Evolutionary conservation across 345 rosid species (phyloP), one percentile per base, ranked within the genome.

Genomic region (Gossypium herbaceum): DNA sequence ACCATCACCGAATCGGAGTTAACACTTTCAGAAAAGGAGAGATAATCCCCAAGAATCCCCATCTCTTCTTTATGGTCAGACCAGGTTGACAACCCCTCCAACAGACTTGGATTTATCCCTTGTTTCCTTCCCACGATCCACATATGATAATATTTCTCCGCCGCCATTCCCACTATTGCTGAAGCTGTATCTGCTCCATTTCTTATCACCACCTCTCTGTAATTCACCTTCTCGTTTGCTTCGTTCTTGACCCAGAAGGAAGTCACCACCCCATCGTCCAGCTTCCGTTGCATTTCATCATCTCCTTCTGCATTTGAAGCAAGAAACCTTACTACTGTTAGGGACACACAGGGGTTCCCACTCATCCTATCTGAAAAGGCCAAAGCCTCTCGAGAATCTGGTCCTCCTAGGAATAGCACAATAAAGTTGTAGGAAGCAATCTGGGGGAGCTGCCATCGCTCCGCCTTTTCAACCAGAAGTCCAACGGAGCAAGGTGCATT

Each of bases 401-500:
- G 81, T 20, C 98, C 98, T 54, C 97, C 98, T 6, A 87, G 27
- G 66, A 94, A 94, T 34, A 92, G 39, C 68, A 94, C 65, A 0
- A 80, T 84, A 8, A 83, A 82, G 13, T 81, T 80, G 29, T 79
- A 76, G 0, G 4, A 62, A 58, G 8, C 76, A 62, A 0, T 67
- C 71, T 9, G 70, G 22, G 3, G 74, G 6, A 82, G 83, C 69
- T 80, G 84, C 27, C 71, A 50, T 17, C 75, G 51, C 9, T 76
- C 43, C 2, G 86, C 88, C 75, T 87, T 86, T 73, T 91, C 88
- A 16, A 91, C 75, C 0, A 88, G 82, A 29, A 94, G 77, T 25
- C 92, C 97, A 0, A 91, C 89, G 0, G 98, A 91, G 80, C 98
- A 94, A 0, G 97, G 97, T 0, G 97, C 88, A 64, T 90, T 82